These are phyloP conservation scores for Picea glauca DNA, from an alignment of 75 land plant genomes.

Conservation along the genomic window DNA sequence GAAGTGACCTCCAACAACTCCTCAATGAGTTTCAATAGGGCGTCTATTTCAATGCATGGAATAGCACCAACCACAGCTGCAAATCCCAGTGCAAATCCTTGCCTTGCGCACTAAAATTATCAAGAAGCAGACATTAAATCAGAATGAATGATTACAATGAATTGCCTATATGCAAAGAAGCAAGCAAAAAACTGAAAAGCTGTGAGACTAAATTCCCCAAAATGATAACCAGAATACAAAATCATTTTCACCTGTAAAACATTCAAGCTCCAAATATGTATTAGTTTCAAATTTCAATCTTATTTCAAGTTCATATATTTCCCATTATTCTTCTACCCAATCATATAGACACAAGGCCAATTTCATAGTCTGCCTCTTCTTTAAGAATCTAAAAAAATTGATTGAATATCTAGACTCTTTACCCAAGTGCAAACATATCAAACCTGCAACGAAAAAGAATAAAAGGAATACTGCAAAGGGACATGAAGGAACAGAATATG, in stretches of 20 bases:
- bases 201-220: background rate
- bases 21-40: conserved; percentile 67
- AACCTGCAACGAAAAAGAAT: background rate
- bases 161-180: background rate
- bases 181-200: background rate
- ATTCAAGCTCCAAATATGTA: background rate
- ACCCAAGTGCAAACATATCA: background rate
- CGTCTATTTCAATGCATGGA: conserved; percentile 42
- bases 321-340: background rate
- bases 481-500: background rate
- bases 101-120: conserved; percentile 82
- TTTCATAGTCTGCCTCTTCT: background rate
- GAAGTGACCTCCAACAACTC: conserved; percentile 71
- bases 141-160: background rate
- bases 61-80: conserved; percentile 48
- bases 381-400: background rate
- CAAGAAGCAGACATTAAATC: background rate
- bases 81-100: conserved; percentile 89
- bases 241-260: background rate
- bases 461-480: background rate
- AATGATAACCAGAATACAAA: background rate
- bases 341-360: background rate
- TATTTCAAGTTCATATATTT: background rate
- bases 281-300: background rate
- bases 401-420: background rate